These are phyloP conservation scores for Russula dissimulans DNA, from an alignment of 768 basidiomycete genomes.

Conservation along the genomic window DNA sequence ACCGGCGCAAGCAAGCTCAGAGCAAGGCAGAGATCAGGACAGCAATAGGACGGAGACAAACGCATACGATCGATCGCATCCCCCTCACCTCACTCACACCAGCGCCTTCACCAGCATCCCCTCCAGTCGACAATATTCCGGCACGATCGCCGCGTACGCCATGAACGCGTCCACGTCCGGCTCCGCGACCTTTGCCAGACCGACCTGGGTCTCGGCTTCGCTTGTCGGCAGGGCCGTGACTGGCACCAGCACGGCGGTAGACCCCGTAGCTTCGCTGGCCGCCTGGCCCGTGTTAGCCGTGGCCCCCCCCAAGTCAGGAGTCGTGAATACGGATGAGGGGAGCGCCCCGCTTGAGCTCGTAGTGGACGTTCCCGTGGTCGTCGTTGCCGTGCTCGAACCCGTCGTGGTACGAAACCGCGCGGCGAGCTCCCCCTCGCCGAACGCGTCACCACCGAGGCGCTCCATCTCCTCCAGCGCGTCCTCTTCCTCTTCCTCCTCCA, in stretches of 20 bases:
- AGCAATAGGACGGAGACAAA: slow-evolving; percentile 1
- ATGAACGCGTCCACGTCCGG: slow-evolving; percentile 78
- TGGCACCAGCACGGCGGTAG: slow-evolving; percentile 48
- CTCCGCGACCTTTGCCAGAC: slow-evolving; percentile 74
- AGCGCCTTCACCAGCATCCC: slow-evolving; percentile 62
- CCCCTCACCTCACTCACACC: slow-evolving; percentile 26
- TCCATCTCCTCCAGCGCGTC: slow-evolving; percentile 60
- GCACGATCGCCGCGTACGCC: slow-evolving; percentile 78
- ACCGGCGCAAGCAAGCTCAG: slow-evolving; percentile 5
- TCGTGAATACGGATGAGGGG: slow-evolving; percentile 48
- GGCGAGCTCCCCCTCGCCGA: slow-evolving; percentile 35
- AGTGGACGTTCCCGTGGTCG: slow-evolving; percentile 28
- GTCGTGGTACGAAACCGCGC: slow-evolving; percentile 49
- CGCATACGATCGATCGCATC: background rate
- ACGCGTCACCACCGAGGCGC: slow-evolving; percentile 27
- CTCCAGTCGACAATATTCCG: slow-evolving; percentile 75
- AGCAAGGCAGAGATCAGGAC: slow-evolving; percentile 8
- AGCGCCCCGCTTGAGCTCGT: slow-evolving; percentile 22
- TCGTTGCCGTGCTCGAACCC: slow-evolving; percentile 32
- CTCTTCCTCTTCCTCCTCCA: slow-evolving; percentile 63
- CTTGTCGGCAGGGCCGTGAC: slow-evolving; percentile 63
- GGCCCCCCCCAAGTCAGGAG: slow-evolving; percentile 45
- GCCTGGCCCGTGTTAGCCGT: slow-evolving; percentile 22
- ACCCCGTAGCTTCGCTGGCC: slow-evolving; percentile 24
- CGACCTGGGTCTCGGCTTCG: slow-evolving; percentile 65